Evolutionary conservation across 164 flowering plant genomes (phyloP).

Genomic region (Berberis thunbergii): DNA sequence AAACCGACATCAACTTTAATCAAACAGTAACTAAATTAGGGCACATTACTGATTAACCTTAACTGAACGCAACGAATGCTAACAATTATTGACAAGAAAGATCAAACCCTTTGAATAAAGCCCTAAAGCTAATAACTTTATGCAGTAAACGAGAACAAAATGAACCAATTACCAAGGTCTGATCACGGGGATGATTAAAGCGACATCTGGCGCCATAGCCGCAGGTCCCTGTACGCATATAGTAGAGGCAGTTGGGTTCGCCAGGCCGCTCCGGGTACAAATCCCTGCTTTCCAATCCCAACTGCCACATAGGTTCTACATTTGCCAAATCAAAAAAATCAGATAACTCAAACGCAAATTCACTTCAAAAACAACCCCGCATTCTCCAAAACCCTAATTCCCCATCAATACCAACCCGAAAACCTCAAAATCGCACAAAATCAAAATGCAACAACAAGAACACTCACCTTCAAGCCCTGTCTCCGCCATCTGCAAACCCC

Average conservation of each 20-base stretch:
- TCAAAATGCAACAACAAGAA: constrained; percentile 4
- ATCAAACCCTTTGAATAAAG: neutral
- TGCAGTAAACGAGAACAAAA: neutral
- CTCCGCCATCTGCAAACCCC: constrained; percentile 29
- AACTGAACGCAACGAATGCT: neutral
- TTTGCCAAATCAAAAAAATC: constrained; percentile 7
- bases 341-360: neutral
- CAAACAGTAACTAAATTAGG: neutral
- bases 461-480: constrained; percentile 67
- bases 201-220: constrained; percentile 78
- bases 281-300: constrained; percentile 36
- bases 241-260: constrained; percentile 59
- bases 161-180: constrained; percentile 34
- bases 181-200: constrained; percentile 82
- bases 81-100: constrained; percentile 3
- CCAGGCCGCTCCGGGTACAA: constrained; percentile 78
- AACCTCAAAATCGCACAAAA: constrained; percentile 1
- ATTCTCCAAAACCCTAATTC: neutral
- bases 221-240: constrained; percentile 78
- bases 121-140: constrained; percentile 7
- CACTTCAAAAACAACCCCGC: constrained; percentile 4
- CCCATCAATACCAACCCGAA: constrained; percentile 16
- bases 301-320: constrained; percentile 61
- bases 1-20: neutral
- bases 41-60: neutral